Base-by-base conservation (phyloP, 1,284 basidiomycete genomes). In the Cutaneotrichosporon spelunceum region DNA sequence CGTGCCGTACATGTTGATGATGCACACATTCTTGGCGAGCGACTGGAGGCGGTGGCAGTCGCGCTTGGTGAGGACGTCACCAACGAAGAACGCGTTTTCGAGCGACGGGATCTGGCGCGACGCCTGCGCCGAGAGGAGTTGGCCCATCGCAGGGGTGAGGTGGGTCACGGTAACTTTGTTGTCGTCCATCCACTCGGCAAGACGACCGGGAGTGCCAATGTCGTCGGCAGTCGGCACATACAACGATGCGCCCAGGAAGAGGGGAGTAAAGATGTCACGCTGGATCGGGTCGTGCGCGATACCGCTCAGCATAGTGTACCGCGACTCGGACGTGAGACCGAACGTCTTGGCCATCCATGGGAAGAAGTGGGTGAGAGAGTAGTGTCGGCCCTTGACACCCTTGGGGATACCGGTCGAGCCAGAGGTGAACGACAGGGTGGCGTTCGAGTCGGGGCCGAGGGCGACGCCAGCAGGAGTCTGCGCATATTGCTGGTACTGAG, bases 1-100 rank as follows among this genome's bases (percentile, higher is more conserved):
- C 10, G 96, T 99, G 26, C 96, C 96, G 79, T 98, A 99, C 96
- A 99, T 99, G 83, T 99, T 99, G 80, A 99, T 89, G 78, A 99
- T 96, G 54, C 86, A 83, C 14, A 95, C 93, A 71, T 99, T 96
- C 34, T 87, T 82, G 1, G 96, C 96, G 53, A 99, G 87, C 5
- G 91, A 85, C 78, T 99, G 96, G 8, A 99, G 84, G 55, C 96
- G 90, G 48, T 91, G 87, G 78, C 96, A 99, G 79, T 99, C 96
- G 53, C 96, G 89, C 81, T 99, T 99, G 68, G 96, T 99, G 62
- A 99, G 86, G 36, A 99, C 88, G 75, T 99, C 96, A n/a, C 96
- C 96, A 60, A 99, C 96, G 74, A 99, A 99, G 83, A 99, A 99
- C 11, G 96, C 96, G 71, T 91, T 93, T 44, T 80, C 82, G 27